A percentile compares a stretch with the other conserved stretches of the same genome.
Conservation (phyloP, 805 yeast genomes). For the Candida boidinii region DNA sequence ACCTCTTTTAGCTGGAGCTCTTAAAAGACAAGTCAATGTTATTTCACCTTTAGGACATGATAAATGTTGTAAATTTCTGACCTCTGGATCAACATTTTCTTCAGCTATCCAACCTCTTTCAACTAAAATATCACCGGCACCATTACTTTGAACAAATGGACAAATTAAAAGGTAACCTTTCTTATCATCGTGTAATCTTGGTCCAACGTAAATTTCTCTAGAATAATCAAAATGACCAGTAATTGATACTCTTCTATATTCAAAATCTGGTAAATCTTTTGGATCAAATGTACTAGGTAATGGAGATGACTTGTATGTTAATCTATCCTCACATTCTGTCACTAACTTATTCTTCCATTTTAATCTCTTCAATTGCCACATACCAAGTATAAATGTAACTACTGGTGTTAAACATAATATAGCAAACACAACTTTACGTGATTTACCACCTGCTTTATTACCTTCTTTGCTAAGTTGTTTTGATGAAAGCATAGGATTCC, state of each 20-base stretch:
- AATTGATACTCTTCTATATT: slow-evolving; percentile 69
- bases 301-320: slow-evolving; percentile 64
- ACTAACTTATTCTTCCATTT: slow-evolving; percentile 84
- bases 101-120: slow-evolving; percentile 91
- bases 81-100: slow-evolving; percentile 48
- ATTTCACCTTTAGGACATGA: slow-evolving; percentile 70
- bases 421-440: slow-evolving; percentile 21
- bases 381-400: slow-evolving; percentile 75
- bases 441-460: slow-evolving; percentile 13
- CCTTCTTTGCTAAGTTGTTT: slow-evolving; percentile 27
- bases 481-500: slow-evolving; percentile 66
- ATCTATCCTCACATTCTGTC: slow-evolving; percentile 72
- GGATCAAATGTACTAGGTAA: slow-evolving; percentile 63
- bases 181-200: slow-evolving; percentile 63
- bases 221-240: slow-evolving; percentile 76
- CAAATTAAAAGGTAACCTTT: slow-evolving; percentile 76
- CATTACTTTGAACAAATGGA: slow-evolving; percentile 69
- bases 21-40: slow-evolving; percentile 63
- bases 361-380: slow-evolving; percentile 86
- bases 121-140: slow-evolving; percentile 69
- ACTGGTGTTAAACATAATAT: slow-evolving; percentile 73
- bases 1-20: slow-evolving; percentile 58
- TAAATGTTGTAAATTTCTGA: slow-evolving; percentile 52
- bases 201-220: slow-evolving; percentile 88
- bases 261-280: slow-evolving; percentile 62